phyloP scores from a whole-genome alignment of 768 basidiomycete genomes.

The Leucocoprinus sp. region DNA sequence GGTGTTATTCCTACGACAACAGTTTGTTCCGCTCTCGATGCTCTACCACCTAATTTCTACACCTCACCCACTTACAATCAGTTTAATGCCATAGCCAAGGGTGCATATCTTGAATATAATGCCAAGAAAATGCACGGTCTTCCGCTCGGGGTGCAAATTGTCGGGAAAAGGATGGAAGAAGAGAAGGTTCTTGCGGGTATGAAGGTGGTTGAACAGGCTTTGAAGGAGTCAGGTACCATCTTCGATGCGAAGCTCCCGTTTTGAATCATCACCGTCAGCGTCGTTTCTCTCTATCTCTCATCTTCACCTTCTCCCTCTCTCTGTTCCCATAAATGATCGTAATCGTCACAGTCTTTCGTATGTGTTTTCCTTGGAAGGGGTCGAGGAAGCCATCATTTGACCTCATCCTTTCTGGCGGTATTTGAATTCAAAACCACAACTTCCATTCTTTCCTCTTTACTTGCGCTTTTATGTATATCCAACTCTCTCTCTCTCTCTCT shows the following conservation, averaged over 20 bases:
- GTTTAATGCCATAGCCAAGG: conserved; percentile 27
- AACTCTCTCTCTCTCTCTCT: neutral
- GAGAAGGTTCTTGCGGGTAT: conserved; percentile 68
- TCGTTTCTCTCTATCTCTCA: neutral
- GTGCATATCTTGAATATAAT: conserved; percentile 46
- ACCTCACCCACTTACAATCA: conserved; percentile 23
- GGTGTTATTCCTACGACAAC: conserved; percentile 54
- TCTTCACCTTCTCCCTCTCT: neutral
- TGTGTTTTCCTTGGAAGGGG: too few relatives aligned
- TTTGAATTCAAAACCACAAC: neutral
- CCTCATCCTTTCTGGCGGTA: neutral
- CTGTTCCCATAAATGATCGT: too few relatives aligned
- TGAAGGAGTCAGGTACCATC: conserved; percentile 14
- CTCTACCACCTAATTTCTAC: conserved; percentile 26
- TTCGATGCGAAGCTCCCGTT: neutral
- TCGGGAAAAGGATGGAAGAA: conserved; percentile 57
- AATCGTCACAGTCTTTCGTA: neutral
- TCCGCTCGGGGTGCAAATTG: conserved; percentile 59
- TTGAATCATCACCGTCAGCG: neutral
- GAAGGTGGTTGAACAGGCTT: conserved; percentile 40
- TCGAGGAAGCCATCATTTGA: conserved; percentile 3
- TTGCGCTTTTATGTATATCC: neutral
- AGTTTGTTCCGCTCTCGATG: conserved; percentile 33
- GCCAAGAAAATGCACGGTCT: conserved; percentile 57
- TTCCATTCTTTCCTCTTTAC: neutral